phyloP scores from a whole-genome alignment of 2,329 filamentous ascomycete species.

The Aspergillus viridinutans region DNA sequence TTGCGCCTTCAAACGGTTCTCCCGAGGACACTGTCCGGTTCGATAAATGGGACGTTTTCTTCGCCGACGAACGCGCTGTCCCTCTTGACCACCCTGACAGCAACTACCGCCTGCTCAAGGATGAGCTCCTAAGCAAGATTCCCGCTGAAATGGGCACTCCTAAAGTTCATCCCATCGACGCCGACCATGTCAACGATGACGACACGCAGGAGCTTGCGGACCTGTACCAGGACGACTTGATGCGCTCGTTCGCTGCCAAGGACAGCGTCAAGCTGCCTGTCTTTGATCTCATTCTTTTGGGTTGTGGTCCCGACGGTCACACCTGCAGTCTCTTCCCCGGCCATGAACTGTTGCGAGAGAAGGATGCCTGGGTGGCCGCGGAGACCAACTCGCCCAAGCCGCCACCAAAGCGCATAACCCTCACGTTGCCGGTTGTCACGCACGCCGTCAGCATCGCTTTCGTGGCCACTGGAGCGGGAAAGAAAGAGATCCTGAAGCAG shows the following conservation, averaged over 20 bases:
- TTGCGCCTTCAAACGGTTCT: slow-evolving; percentile 51
- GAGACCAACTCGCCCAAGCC: slow-evolving; percentile 95
- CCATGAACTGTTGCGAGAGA: slow-evolving; percentile 80
- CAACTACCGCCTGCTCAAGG: slow-evolving; percentile 86
- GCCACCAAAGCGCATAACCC: slow-evolving; percentile 81
- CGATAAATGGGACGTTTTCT: slow-evolving; percentile 94
- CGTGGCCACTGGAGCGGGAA: slow-evolving; percentile 81
- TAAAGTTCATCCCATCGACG: slow-evolving; percentile 74
- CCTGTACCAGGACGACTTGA: slow-evolving; percentile 84
- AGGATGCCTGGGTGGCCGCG: slow-evolving; percentile 83
- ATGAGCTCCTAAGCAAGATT: slow-evolving; percentile 84
- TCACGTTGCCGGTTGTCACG: slow-evolving; percentile 85
- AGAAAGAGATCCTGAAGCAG: slow-evolving; percentile 86
- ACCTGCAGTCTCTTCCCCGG: slow-evolving; percentile 95
- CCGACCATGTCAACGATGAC: slow-evolving; percentile 64
- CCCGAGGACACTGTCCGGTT: slow-evolving; percentile 66
- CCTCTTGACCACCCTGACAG: slow-evolving; percentile 88
- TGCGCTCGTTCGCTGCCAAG: slow-evolving; percentile 79
- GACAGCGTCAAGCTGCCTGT: slow-evolving; percentile 93
- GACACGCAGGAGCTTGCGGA: slow-evolving; percentile 91
- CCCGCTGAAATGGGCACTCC: slow-evolving; percentile 63
- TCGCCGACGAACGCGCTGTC: slow-evolving; percentile 94
- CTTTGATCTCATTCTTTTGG: slow-evolving; percentile 90
- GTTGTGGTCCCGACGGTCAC: slow-evolving; percentile 93
- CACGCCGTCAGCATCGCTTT: slow-evolving; percentile 86